Evolutionary conservation across 208 protist species (phyloP), one percentile per base, ranked within the genome.

Genomic region (Trypanosoma platydactyli): DNA sequence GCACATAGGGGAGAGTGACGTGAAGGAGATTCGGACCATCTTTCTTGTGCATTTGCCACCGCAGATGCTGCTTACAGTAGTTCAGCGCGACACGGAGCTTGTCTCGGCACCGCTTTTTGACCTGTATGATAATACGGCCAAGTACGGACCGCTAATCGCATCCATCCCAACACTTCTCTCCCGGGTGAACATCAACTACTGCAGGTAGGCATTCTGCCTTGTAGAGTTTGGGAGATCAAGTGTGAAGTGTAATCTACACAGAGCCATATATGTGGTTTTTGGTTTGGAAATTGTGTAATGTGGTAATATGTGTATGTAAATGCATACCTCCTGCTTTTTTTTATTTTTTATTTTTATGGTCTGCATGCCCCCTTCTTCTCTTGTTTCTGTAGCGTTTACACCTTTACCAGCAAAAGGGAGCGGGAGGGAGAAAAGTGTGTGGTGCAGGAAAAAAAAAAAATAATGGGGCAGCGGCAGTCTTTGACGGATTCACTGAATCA

Each of bases 41-140:
- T 94, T 91, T 70, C 74, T 97, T 7, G 85, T 95, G 0, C 83
- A 91, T 62, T 22, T 96, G 18, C 80, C 86, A 57, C 77, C 85
- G 12, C 79, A 77, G 51, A 78, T 84, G 61, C 76, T 91, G 40
- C 86, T 97, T 33, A 84, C 79, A 15, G 62, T 95, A 38, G 54
- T 78, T 24, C 78, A 87, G 40, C 64, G 71, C 5, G 86, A 92
- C 52, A 76, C 83, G 35, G 77, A 95, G 66, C 68, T 97, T 25
- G 85, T 97, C 30, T 88, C 91, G 1, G 90, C 92, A 0, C 94
- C 94, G 38, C 62, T 97, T 12, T 97, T 96, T 67, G 91, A 97
- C 41, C 63, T 97, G 20, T 96, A 97, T 67, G 91, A 97, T 29
- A 97, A 97, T 49, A 63, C 85, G 3, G 58, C 60, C 54, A 94